phyloP scores from a whole-genome alignment of 768 basidiomycete species.

The Suillus weaverae region DNA sequence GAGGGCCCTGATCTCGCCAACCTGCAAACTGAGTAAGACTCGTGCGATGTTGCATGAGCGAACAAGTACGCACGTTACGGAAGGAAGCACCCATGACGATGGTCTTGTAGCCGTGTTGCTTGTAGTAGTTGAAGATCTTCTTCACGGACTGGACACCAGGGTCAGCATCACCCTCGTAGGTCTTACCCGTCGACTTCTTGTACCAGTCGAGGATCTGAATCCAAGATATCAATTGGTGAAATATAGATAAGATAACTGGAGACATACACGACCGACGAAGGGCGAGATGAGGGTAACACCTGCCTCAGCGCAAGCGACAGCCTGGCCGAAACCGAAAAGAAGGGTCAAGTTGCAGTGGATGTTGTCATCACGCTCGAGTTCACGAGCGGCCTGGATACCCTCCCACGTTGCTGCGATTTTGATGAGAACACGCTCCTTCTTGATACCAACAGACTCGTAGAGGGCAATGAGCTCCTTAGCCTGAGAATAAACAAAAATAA shows the following conservation, averaged over 20 bases:
- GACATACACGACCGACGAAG: slow-evolving; percentile 92
- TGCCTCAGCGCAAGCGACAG: slow-evolving; percentile 98
- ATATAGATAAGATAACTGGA: slow-evolving; percentile 12
- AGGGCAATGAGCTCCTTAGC: slow-evolving; percentile 88
- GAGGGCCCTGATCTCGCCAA: slow-evolving; percentile 90
- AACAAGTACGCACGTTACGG: slow-evolving; percentile 75
- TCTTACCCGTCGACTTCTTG: slow-evolving; percentile 88
- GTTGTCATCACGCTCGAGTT: slow-evolving; percentile 87
- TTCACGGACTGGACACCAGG: slow-evolving; percentile 95
- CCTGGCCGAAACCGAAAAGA: slow-evolving; percentile 97
- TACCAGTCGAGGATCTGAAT: slow-evolving; percentile 96
- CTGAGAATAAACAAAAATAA: slow-evolving; percentile 28
- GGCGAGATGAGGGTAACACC: slow-evolving; percentile 98
- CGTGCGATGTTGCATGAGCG: slow-evolving; percentile 4
- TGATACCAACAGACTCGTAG: slow-evolving; percentile 92
- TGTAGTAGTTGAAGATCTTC: slow-evolving; percentile 99
- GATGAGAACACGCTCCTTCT: slow-evolving; percentile 94
- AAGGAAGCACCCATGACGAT: slow-evolving; percentile 99
- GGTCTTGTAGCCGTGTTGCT: slow-evolving; percentile 96
- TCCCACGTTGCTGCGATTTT: slow-evolving; percentile 99
- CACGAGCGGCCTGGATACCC: slow-evolving; percentile 97
- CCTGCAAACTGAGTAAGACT: slow-evolving; percentile 39
- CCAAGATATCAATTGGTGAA: slow-evolving; percentile 10
- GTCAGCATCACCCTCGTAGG: slow-evolving; percentile 88
- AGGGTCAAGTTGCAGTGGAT: slow-evolving; percentile 99